Evolutionary conservation across 192 early-diverging fungal species (phyloP), one percentile per base, ranked within the genome.

Genomic region (Glomus cerebriforme): DNA sequence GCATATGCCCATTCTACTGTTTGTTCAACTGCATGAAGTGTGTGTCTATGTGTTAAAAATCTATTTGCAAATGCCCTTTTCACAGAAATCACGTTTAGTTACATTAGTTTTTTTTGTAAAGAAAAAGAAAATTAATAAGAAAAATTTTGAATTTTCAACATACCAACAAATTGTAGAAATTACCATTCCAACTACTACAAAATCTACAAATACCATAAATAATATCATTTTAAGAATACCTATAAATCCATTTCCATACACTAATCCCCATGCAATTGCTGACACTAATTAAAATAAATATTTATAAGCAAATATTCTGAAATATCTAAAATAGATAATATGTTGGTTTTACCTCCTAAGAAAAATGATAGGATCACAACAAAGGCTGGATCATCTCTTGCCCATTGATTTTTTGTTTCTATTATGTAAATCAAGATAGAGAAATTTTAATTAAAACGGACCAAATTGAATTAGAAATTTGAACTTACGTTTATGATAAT

Each of bases 361-460:
- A 88, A 85, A 29, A 86, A 79, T 29, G 90, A 87, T 45, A 95
- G 83, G 29, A 98, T 79, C 15, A 96, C 90, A 49, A 97, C 83
- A 79, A 98, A 98, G 22, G 96, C 96, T 29, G 97, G 96, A 86
- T 99, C 97, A 82, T 99, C 97, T 75, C 97, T 80, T 45, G 96
- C 95, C 96, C 96, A 99, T 79, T 97, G 95, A 84, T 98, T 99
- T 82, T 99, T 99, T 26, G 97, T 98, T 86, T 99, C 95, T 96
- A 74, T 60, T 22, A 70, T 34, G 49, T 69, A 75, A 35, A 26
- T 76, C 6, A 78, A 64, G 47, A 43, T 77, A 24, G 27, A 79
- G 24, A 39, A 43, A 49, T 10, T 32, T 58, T 76, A 32, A 88
- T 62, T 5, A 80, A 35, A 47, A 81, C 45, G 22, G 9, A 24